phyloP scores from a whole-genome alignment of 2,329 filamentous ascomycete species.

The Diaporthe amygdali region DNA sequence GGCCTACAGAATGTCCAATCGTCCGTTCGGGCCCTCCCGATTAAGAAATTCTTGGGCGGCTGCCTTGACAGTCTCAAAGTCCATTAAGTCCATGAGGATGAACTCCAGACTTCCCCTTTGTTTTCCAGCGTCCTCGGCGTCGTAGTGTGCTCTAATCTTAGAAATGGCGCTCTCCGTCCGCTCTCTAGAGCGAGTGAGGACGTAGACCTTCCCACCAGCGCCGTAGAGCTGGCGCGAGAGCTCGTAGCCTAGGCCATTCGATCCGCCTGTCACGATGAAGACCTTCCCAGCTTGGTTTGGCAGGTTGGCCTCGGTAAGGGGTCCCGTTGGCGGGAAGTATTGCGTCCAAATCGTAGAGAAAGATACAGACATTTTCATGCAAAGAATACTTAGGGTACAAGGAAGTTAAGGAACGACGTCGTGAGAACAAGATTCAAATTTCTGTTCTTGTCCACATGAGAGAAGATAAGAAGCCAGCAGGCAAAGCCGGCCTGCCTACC shows the following conservation, averaged over 20 bases:
- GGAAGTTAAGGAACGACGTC: background rate
- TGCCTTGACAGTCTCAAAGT: conserved; percentile 27
- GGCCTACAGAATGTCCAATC: conserved; percentile 29
- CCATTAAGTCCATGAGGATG: conserved; percentile 29
- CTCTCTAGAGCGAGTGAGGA: conserved; percentile 46
- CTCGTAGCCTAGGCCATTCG: conserved; percentile 47
- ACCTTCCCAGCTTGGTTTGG: conserved; percentile 29
- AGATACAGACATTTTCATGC: conserved; percentile 17
- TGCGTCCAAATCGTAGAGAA: conserved; percentile 27
- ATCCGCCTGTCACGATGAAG: conserved; percentile 49
- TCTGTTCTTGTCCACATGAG: too few relatives aligned
- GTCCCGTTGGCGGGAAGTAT: conserved; percentile 28
- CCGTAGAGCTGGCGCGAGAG: conserved; percentile 54
- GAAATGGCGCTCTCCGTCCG: conserved; percentile 28
- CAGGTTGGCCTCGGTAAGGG: conserved; percentile 27
- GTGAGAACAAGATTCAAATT: background rate
- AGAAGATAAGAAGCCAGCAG: too few relatives aligned
- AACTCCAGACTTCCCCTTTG: conserved; percentile 26
- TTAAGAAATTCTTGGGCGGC: conserved; percentile 26
- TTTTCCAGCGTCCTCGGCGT: background rate
- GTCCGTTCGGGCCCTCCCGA: conserved; percentile 13
- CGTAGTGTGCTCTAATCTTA: conserved; percentile 27
- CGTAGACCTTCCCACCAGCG: conserved; percentile 54
- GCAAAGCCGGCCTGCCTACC: too few relatives aligned
- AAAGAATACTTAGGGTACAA: background rate